Evolutionary conservation across 192 early-diverging fungal genomes (phyloP), one percentile per base, ranked within the genome.

Genomic region (Anaeromyces robustus): DNA sequence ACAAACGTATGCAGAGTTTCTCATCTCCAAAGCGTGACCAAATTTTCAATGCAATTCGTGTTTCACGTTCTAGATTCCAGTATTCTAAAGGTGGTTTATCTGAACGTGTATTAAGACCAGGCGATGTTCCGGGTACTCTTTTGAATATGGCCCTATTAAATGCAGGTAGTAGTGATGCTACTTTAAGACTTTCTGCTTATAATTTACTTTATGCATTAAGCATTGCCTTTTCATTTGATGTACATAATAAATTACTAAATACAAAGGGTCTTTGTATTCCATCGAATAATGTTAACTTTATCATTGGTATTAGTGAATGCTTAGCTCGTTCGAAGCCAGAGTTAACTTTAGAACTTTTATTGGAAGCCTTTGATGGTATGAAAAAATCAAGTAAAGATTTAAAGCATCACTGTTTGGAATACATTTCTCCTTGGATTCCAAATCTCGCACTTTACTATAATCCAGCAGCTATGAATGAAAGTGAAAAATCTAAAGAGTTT

Each of bases 71-170:
- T 52, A 84, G 93, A 29, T 94, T 91, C 84, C 87, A 93, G 77
- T 87, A 89, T 78, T 83, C 93, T 0, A 91, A 90, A 79, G 93
- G 85, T 17, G 88, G 86, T 78, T 85, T 92, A 29, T 85, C 87
- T 29, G 93, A 95, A 78, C 90, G 95, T 78, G 89, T 86, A 4
- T 92, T 98, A 77, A 90, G 92, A 77, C 95, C 96, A 7, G 87
- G 89, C 17, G 95, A 96, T 88, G 95, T 97, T 12, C 94, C 96
- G 0, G 97, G 96, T 17, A 94, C 92, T 28, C 84, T 98, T 52
- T 87, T 98, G 43, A 98, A 97, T 80, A 95, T 98, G 87, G 94
- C 96, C 29, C 83, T 99, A 80, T 86, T 96, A 59, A 97, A 97
- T 84, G 87, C 95, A 77, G 95, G 94, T 0, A 93, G 92, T 52